Conservation (phyloP, 83 land plant genomes). For the Thuja plicata region DNA sequence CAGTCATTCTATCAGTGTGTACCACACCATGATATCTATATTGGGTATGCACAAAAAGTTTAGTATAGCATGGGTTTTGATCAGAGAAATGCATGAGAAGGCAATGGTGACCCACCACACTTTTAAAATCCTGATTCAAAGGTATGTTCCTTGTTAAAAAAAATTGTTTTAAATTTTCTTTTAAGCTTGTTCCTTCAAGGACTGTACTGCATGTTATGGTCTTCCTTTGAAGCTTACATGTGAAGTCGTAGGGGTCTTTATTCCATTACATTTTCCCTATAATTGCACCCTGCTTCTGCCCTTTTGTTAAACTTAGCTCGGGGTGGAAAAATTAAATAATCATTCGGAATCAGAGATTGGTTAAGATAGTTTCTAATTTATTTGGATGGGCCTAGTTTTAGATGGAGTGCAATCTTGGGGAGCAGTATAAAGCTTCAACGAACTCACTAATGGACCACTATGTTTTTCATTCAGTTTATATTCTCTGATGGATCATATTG, state of each 20-base stretch:
- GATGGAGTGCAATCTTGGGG: neutral
- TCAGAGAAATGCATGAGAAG: conserved; percentile 25
- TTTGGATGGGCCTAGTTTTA: neutral
- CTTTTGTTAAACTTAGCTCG: neutral
- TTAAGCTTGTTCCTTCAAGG: neutral
- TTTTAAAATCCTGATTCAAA: conserved; percentile 48
- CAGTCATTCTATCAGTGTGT: conserved; percentile 14
- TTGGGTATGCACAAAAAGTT: conserved; percentile 50
- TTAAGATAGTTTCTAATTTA: neutral
- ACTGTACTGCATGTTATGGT: neutral
- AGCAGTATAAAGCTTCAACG: neutral
- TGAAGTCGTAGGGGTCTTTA: neutral
- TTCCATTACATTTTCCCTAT: neutral
- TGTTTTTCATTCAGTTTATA: neutral
- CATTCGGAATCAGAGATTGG: neutral
- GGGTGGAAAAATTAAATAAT: neutral
- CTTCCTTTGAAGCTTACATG: neutral
- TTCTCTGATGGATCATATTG: neutral
- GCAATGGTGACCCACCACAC: conserved; percentile 26
- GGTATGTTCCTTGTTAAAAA: conserved; percentile 24
- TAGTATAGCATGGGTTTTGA: conserved; percentile 49
- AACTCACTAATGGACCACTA: neutral
- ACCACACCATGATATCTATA: conserved; percentile 51
- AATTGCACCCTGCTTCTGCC: neutral
- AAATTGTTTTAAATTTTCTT: neutral